Evolutionary conservation across 306 rosid genomes (phyloP).

Genomic region (Malus orientalis): DNA sequence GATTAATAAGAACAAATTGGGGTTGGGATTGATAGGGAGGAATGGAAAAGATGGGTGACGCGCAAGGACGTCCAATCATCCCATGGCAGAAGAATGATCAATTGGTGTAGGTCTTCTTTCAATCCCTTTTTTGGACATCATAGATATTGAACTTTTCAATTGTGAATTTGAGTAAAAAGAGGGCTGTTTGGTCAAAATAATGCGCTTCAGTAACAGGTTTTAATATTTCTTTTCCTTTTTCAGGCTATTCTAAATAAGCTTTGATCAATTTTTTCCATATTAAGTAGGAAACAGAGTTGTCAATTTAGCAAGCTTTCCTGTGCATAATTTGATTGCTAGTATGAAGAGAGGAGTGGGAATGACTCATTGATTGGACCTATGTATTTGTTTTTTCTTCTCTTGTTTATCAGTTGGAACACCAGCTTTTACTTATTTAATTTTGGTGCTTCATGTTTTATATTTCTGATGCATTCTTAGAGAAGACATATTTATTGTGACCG

Average conservation of each 20-base stretch:
- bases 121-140: constrained; percentile 22
- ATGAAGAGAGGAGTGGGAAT: neutral
- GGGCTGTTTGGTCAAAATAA: neutral
- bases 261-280: neutral
- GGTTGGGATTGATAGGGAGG: constrained; percentile 79
- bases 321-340: neutral
- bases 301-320: neutral
- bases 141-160: constrained; percentile 12
- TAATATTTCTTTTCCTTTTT: neutral
- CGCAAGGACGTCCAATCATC: constrained; percentile 42
- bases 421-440: neutral
- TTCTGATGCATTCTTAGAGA: neutral
- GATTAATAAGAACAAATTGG: constrained; percentile 56
- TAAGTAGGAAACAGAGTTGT: neutral
- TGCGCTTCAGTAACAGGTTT: neutral
- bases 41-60: constrained; percentile 90
- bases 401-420: neutral
- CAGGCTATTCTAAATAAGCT: neutral
- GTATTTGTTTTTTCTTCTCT: neutral
- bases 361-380: neutral
- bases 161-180: constrained; percentile 4
- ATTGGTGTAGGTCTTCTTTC: constrained; percentile 53
- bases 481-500: neutral
- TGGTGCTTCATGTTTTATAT: neutral
- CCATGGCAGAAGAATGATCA: constrained; percentile 54